These are phyloP conservation scores for Nicotiana benthamiana DNA, from an alignment of 257 asterid genomes.

Conservation along the genomic window DNA sequence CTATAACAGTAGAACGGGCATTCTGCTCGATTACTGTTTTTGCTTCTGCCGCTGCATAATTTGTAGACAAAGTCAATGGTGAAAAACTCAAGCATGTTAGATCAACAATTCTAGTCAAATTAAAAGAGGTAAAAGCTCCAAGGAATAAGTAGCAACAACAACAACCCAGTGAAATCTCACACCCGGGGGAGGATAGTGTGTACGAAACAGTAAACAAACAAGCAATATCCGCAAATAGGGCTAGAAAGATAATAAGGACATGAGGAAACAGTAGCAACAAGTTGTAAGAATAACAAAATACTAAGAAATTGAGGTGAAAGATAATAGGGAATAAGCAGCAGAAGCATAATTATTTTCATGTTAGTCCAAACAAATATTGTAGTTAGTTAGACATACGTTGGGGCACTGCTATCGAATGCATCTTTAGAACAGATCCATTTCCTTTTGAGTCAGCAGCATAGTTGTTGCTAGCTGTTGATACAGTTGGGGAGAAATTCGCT, in stretches of 20 bases:
- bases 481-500: not conserved
- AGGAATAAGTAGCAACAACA: not conserved
- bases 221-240: too few relatives aligned
- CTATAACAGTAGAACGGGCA: not conserved
- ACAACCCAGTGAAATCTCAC: too few relatives aligned
- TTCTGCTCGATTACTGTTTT: not conserved
- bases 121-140: too few relatives aligned
- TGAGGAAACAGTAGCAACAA: too few relatives aligned
- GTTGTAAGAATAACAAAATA: too few relatives aligned
- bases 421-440: not conserved
- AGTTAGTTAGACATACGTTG: slow-evolving; percentile 16
- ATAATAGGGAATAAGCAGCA: too few relatives aligned
- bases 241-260: too few relatives aligned
- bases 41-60: slow-evolving; percentile 13
- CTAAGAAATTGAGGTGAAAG: too few relatives aligned
- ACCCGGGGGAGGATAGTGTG: too few relatives aligned
- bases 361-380: not conserved
- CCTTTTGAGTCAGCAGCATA: slow-evolving; percentile 12
- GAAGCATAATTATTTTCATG: not conserved
- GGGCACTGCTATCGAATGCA: not conserved
- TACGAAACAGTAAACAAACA: too few relatives aligned
- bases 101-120: not conserved
- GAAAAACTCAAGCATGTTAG: not conserved
- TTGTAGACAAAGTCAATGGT: not conserved
- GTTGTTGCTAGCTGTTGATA: slow-evolving; percentile 6